These are phyloP conservation scores for Barnettozyma hawaiiensis DNA, from an alignment of 1,139 yeast species.

Conservation along the genomic window DNA sequence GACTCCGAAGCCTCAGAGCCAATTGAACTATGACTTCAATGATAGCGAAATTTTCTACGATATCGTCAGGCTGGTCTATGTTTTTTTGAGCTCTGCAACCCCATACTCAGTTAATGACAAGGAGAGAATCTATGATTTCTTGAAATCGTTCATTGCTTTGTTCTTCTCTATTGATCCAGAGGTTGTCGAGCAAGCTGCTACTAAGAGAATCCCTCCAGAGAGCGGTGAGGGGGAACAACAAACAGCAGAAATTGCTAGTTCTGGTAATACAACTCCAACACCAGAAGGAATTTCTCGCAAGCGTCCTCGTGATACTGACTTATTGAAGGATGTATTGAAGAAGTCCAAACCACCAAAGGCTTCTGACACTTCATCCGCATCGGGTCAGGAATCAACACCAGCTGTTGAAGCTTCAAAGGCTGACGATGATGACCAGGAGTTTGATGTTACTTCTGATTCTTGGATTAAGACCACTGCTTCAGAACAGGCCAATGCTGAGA, in stretches of 20 bases:
- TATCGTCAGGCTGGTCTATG: constrained; percentile 60
- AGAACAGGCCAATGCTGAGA: constrained; percentile 30
- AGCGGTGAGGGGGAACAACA: constrained; percentile 9
- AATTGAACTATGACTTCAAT: constrained; percentile 59
- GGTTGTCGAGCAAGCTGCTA: constrained; percentile 32
- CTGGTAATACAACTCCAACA: constrained; percentile 11
- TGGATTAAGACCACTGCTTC: constrained; percentile 42
- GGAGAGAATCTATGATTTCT: constrained; percentile 66
- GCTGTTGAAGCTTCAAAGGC: constrained; percentile 20
- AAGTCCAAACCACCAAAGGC: constrained; percentile 46
- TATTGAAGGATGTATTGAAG: constrained; percentile 67
- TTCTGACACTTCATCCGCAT: constrained; percentile 30
- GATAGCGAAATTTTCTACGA: constrained; percentile 73
- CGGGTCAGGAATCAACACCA: constrained; percentile 19
- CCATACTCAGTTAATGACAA: constrained; percentile 79
- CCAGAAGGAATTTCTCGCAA: constrained; percentile 27
- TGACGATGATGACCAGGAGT: constrained; percentile 31
- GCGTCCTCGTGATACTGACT: constrained; percentile 58
- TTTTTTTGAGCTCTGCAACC: constrained; percentile 64
- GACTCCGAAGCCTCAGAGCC: constrained; percentile 81
- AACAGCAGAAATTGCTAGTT: constrained; percentile 14
- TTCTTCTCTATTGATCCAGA: constrained; percentile 53
- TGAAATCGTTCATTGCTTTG: constrained; percentile 61
- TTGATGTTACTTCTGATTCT: constrained; percentile 47
- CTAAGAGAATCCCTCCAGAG: constrained; percentile 23